Evolutionary conservation across 306 rosid genomes (phyloP).

Genomic region (Sicyos edulis): DNA sequence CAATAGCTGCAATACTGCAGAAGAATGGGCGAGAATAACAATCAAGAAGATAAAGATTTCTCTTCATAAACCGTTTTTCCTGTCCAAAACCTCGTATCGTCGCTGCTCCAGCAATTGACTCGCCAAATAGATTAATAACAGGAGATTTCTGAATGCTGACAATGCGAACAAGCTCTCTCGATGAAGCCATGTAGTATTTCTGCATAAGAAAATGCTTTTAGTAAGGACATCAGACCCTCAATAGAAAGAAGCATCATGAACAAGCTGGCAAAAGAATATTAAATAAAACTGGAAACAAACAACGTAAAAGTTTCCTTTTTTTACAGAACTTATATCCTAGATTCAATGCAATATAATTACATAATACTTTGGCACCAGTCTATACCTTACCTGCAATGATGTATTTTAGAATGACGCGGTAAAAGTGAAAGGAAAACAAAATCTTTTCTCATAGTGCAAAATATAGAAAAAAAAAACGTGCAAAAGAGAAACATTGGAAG

Average conservation of each 20-base stretch:
- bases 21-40: slow-evolving; percentile 95
- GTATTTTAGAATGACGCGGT: background rate
- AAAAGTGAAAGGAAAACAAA: background rate
- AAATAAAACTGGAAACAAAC: background rate
- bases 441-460: no score
- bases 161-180: slow-evolving; percentile 95
- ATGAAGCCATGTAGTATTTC: slow-evolving; percentile 99
- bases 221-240: slow-evolving; percentile 19
- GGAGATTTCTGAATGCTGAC: slow-evolving; percentile 99
- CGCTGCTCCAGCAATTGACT: slow-evolving; percentile 98
- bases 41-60: slow-evolving; percentile 92
- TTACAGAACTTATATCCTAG: background rate
- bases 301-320: background rate
- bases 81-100: slow-evolving; percentile 98
- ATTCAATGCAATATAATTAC: background rate
- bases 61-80: slow-evolving; percentile 90
- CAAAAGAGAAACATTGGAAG: background rate
- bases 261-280: background rate
- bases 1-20: slow-evolving; percentile 98
- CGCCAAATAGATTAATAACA: slow-evolving; percentile 81
- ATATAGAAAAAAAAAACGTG: no score
- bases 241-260: background rate
- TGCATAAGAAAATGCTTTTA: slow-evolving; percentile 30
- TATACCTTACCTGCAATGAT: background rate
- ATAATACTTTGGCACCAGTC: background rate